Percentiles rank a stretch among this genome's conserved stretches.
These are phyloP conservation scores for Garcia nutans DNA, from an alignment of 345 rosid genomes.

Conservation along the genomic window DNA sequence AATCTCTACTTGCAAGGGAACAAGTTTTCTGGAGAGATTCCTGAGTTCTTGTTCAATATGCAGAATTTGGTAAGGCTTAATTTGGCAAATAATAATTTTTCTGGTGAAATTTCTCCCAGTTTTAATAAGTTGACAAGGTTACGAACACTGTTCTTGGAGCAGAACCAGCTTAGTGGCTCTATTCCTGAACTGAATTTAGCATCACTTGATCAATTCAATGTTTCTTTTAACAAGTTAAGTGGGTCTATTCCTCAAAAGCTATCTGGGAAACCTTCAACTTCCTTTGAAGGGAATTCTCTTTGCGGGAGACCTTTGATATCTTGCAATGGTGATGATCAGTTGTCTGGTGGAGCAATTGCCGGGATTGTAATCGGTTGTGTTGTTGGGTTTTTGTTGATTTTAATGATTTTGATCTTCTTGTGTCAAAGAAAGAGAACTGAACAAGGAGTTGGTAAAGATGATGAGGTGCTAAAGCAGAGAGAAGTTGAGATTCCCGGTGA, in stretches of 20 bases:
- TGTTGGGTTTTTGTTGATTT: constrained; percentile 31
- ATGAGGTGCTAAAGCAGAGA: constrained; percentile 13
- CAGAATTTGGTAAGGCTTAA: constrained; percentile 34
- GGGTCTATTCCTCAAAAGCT: constrained; percentile 38
- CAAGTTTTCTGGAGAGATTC: constrained; percentile 72
- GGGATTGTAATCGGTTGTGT: constrained; percentile 46
- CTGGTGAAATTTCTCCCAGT: constrained; percentile 34
- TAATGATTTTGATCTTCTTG: constrained; percentile 36
- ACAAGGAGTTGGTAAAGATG: constrained; percentile 12
- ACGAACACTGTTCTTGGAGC: constrained; percentile 35
- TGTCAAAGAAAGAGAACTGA: constrained; percentile 30
- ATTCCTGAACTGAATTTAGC: constrained; percentile 30
- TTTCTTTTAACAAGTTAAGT: constrained; percentile 38
- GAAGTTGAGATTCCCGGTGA: constrained; percentile 25
- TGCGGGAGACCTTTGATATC: constrained; percentile 43
- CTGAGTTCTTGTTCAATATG: constrained; percentile 39
- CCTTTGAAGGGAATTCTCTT: constrained; percentile 37
- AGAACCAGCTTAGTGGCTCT: constrained; percentile 39
- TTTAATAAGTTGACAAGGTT: constrained; percentile 37
- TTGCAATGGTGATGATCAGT: constrained; percentile 29
- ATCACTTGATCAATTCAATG: constrained; percentile 41
- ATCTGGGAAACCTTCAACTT: constrained; percentile 16
- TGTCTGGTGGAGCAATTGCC: constrained; percentile 45
- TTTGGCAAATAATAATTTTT: constrained; percentile 34
- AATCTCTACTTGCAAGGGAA: constrained; percentile 71